Evolutionary conservation across 2,329 filamentous ascomycete species (phyloP), one percentile per base, ranked within the genome.

Genomic region (Pseudodiploospora longispora): DNA sequence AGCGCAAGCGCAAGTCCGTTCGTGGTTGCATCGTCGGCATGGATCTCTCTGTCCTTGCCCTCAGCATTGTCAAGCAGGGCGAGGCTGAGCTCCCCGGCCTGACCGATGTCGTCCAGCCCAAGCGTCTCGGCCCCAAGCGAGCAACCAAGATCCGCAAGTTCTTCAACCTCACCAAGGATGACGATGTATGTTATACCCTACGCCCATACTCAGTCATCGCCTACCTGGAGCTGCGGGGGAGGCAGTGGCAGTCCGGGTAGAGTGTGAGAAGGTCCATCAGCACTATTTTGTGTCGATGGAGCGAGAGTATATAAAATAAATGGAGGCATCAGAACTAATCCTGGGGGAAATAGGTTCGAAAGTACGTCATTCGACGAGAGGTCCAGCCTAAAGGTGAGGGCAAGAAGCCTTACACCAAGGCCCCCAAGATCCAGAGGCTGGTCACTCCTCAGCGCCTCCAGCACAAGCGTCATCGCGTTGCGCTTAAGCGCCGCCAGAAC

Each of bases 101-200:
- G 59, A 98, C 93, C 78, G 93, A 98, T 73, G 82, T 85, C 70
- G 89, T 97, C 68, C 87, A 95, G 81, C 93, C 93, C 74, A 98
- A 98, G 87, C 87, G 93, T 66, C 87, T 98, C 68, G 93, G 93
- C 63, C 93, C 93, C 78, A 98, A 98, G 90, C 87, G 93, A 68
- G 93, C 93, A 69, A 95, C 89, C 78, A 98, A 97, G 89, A 97
- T 98, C 78, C 88, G 91, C 75, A 85, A 83, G 71, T 98, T 98
- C 86, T 98, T 97, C 80, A 84, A 88, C 78, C 87, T 98, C 82
- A 91, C 85, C 87, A 97, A 97, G 90, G 90, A 97, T 85, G 93
- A 98, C 81, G 93, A 98, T 87, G 91, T 97, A 86, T 82, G 87
- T 89, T 63, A 63, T 70, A 66, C 63, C 66, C 67, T 72, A 66